phyloP scores from a whole-genome alignment of 495 filamentous ascomycete species.

The Cladorrhinum samala region DNA sequence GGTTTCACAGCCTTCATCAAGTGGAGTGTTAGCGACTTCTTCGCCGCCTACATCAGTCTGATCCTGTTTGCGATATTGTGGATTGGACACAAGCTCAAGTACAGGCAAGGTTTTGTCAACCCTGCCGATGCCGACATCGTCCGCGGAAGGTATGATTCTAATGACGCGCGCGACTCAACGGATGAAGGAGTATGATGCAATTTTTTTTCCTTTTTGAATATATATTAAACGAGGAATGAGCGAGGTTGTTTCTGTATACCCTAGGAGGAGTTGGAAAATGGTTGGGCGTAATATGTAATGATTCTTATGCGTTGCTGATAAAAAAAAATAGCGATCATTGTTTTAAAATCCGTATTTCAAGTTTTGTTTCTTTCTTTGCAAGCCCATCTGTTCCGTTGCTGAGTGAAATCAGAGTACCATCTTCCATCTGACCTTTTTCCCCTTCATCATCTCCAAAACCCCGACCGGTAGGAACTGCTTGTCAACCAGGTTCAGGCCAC shows the following conservation, averaged over 20 bases:
- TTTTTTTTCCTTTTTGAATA: too few relatives aligned
- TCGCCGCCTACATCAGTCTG: constrained; percentile 56
- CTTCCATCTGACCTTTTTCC: constrained; percentile 51
- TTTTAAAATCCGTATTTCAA: constrained; percentile 5
- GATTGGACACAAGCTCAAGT: constrained; percentile 50
- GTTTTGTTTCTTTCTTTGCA: too few relatives aligned
- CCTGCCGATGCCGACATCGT: constrained; percentile 18
- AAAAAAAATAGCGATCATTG: constrained; percentile 4
- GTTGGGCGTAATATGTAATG: background rate
- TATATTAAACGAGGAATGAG: background rate
- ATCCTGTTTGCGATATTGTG: constrained; percentile 57
- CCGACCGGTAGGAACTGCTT: constrained; percentile 50
- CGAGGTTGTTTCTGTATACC: background rate
- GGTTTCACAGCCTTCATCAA: constrained; percentile 63
- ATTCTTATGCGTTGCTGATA: background rate
- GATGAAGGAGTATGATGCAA: constrained; percentile 12
- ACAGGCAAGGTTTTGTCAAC: constrained; percentile 15
- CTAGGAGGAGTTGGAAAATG: background rate
- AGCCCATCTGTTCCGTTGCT: too few relatives aligned
- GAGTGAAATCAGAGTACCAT: constrained; percentile 34
- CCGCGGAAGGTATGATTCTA: constrained; percentile 14
- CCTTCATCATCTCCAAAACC: constrained; percentile 46
- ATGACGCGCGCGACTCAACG: constrained; percentile 6
- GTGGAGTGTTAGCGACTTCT: constrained; percentile 54
- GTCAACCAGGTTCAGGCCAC: constrained; percentile 49